These are phyloP conservation scores for Ogataea corticis DNA, from an alignment of 805 yeast species.

Conservation along the genomic window DNA sequence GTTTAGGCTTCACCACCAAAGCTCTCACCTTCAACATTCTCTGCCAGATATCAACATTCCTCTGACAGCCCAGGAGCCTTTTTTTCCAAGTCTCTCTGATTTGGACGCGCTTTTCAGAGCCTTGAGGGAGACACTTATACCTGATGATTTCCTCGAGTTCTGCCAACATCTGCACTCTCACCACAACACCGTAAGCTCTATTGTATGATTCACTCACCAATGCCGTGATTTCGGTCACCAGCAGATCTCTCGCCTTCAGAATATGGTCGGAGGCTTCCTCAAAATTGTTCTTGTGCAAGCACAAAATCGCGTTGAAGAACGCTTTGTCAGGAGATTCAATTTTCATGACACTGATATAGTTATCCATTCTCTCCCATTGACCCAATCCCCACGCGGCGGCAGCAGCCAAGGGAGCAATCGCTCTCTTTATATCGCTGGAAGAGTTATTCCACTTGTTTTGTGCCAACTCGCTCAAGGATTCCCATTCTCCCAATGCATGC, in stretches of 20 bases:
- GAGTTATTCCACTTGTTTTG: conserved; percentile 81
- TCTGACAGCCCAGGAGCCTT: conserved; percentile 88
- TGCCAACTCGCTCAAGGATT: conserved; percentile 80
- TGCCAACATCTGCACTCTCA: conserved; percentile 94
- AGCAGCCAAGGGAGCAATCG: conserved; percentile 96
- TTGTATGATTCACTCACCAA: conserved; percentile 93
- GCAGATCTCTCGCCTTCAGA: conserved; percentile 77
- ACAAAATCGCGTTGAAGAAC: conserved; percentile 87
- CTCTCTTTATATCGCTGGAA: conserved; percentile 68
- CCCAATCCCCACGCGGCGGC: conserved; percentile 99
- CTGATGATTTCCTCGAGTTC: conserved; percentile 93
- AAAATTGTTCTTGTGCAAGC: conserved; percentile 83
- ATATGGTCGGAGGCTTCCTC: conserved; percentile 79
- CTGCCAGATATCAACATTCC: conserved; percentile 99
- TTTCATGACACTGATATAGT: conserved; percentile 87
- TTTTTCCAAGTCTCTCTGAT: conserved; percentile 94
- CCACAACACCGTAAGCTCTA: conserved; percentile 95
- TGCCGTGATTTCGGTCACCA: conserved; percentile 92
- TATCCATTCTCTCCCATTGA: conserved; percentile 95
- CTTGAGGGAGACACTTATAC: conserved; percentile 82
- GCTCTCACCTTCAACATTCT: conserved; percentile 91
- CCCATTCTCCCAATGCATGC: conserved; percentile 99
- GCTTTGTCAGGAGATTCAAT: conserved; percentile 92
- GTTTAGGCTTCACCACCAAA: conserved; percentile 89
- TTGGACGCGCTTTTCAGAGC: conserved; percentile 72